Percentiles rank a stretch among this genome's conserved stretches.
phyloP scores from a whole-genome alignment of 371 early-diverging fungal species.

The Lichtheimia hyalospora region DNA sequence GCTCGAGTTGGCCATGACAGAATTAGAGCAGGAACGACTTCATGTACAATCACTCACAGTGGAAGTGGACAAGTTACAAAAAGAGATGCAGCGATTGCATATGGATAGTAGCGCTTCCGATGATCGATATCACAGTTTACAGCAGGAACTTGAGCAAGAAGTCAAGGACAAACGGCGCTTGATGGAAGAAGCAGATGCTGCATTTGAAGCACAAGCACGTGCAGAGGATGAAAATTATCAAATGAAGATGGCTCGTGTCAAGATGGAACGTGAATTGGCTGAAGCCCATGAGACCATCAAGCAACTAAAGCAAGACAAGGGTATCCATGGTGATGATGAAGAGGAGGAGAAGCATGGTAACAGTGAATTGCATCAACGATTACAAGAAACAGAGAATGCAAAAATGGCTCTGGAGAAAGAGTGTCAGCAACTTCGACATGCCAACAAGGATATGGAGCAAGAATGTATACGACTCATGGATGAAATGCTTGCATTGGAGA shows the following conservation, averaged over 20 bases:
- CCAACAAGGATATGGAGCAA: conserved; percentile 66
- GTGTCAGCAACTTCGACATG: conserved; percentile 51
- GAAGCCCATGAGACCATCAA: conserved; percentile 9
- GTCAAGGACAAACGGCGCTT: conserved; percentile 36
- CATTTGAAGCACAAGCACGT: conserved; percentile 38
- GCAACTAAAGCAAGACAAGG: background rate
- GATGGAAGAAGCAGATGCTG: conserved; percentile 43
- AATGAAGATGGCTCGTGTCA: conserved; percentile 29
- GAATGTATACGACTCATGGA: conserved; percentile 75
- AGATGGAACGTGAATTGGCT: conserved; percentile 22
- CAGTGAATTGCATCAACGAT: background rate
- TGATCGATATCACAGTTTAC: conserved; percentile 21
- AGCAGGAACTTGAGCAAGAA: conserved; percentile 35
- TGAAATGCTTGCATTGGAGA: conserved; percentile 52
- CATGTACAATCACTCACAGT: conserved; percentile 14
- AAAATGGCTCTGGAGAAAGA: conserved; percentile 50
- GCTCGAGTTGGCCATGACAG: conserved; percentile 32
- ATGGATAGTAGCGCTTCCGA: conserved; percentile 13
- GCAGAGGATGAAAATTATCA: conserved; percentile 42
- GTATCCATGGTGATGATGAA: background rate
- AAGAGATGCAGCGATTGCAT: conserved; percentile 22
- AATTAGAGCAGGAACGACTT: conserved; percentile 28
- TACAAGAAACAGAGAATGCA: conserved; percentile 12
- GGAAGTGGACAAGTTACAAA: conserved; percentile 21
- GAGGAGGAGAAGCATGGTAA: background rate